Conservation (phyloP, 2,329 filamentous ascomycete species). For the Rhexocercosporidium sp. region DNA sequence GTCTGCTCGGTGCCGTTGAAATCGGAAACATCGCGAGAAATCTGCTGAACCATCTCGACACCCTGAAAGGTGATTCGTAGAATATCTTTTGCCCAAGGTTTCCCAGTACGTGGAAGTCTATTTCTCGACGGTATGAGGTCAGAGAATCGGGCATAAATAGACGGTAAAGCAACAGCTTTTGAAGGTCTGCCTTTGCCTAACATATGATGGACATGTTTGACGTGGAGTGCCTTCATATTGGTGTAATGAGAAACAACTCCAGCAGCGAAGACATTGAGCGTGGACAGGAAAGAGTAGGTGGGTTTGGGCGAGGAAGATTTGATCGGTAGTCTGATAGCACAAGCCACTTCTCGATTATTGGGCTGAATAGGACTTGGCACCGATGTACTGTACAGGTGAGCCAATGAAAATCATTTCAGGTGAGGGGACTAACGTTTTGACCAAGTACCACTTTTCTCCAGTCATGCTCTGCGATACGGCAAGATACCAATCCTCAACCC, state of each 20-base stretch:
- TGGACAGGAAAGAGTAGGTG: constrained; percentile 43
- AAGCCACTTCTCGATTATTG: constrained; percentile 31
- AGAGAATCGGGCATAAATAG: constrained; percentile 36
- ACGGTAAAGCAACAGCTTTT: constrained; percentile 36
- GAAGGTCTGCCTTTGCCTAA: constrained; percentile 38
- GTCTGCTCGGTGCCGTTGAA: neutral
- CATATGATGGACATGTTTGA: constrained; percentile 31
- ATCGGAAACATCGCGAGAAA: neutral
- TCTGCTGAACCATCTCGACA: constrained; percentile 28
- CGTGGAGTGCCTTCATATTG: constrained; percentile 44
- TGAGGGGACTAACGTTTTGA: constrained; percentile 56
- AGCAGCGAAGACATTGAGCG: constrained; percentile 44
- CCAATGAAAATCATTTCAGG: constrained; percentile 28
- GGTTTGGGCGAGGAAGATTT: constrained; percentile 35
- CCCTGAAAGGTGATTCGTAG: constrained; percentile 61
- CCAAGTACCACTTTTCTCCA: constrained; percentile 81
- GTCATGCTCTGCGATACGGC: constrained; percentile 71
- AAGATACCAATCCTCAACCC: constrained; percentile 75
- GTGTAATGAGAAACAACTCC: constrained; percentile 45
- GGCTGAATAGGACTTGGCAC: constrained; percentile 16
- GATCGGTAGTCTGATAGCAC: constrained; percentile 36
- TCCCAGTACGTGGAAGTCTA: constrained; percentile 29
- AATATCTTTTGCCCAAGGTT: constrained; percentile 62
- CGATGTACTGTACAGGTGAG: constrained; percentile 36
- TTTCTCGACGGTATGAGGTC: constrained; percentile 38